Percentiles rank a stretch among this genome's conserved stretches.
Conservation (phyloP, 306 rosid species). For the Cicer judaicum region DNA sequence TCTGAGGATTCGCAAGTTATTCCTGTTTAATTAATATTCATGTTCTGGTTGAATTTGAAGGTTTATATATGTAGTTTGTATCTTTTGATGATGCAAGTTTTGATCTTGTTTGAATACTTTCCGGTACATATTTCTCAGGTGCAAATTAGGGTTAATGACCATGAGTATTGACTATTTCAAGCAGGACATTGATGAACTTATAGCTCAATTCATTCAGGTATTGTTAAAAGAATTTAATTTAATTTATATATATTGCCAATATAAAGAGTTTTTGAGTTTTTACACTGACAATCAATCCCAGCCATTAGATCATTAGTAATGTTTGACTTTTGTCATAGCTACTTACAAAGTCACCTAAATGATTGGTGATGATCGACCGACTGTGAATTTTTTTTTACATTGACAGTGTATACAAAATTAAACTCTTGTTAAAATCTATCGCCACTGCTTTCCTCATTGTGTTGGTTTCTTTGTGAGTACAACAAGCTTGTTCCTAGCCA, state of each 20-base stretch:
- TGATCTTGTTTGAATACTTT: background rate
- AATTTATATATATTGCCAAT: too few relatives aligned
- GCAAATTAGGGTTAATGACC: conserved; percentile 28
- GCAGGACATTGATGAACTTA: conserved; percentile 78
- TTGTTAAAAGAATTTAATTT: background rate
- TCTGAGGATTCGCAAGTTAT: conserved; percentile 5
- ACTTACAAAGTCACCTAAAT: too few relatives aligned
- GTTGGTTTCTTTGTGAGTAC: conserved; percentile 4
- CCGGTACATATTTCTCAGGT: background rate
- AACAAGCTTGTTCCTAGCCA: background rate
- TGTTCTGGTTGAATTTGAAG: conserved; percentile 28
- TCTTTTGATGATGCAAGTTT: conserved; percentile 1
- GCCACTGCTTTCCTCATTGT: conserved; percentile 26
- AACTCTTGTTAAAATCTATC: background rate
- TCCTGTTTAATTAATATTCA: conserved; percentile 7
- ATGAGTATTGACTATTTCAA: conserved; percentile 64
- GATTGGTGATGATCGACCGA: too few relatives aligned
- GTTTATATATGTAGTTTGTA: background rate
- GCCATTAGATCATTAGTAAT: too few relatives aligned
- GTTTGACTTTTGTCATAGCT: too few relatives aligned
- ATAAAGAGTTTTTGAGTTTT: too few relatives aligned
- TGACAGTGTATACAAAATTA: too few relatives aligned
- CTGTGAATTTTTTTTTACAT: too few relatives aligned
- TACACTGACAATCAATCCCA: too few relatives aligned
- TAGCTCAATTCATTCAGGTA: conserved; percentile 66